Evolutionary conservation across 495 filamentous ascomycete species (phyloP), one percentile per base, ranked within the genome.

Genomic region (Echria macrotheca): DNA sequence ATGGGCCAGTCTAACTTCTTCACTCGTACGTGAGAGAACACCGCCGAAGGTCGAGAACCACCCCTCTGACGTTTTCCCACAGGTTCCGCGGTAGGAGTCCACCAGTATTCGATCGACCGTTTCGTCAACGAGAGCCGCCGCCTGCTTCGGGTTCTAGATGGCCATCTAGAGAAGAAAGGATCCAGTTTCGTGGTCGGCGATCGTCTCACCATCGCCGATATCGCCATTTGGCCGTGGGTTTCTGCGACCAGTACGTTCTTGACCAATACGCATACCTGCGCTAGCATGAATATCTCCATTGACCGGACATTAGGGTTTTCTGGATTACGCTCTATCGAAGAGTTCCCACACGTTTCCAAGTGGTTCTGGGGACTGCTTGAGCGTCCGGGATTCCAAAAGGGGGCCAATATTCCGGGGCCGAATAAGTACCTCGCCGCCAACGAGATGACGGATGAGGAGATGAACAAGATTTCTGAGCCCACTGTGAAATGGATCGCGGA

Each of bases 1-100:
- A 90, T 95, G 64, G 89, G 85, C 45, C 72, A 96, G 65, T 81
- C 89, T 5, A 94, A 95, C 69, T 91, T 96, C 65, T 96, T 96
- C 69, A 68, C 61, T 23, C 82, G 88, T n/a, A n/a, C n/a, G n/a
- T n/a, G n/a, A n/a, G n/a, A n/a, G n/a, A n/a, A n/a, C n/a, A n/a
- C n/a, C n/a, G n/a, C n/a, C n/a, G n/a, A n/a, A n/a, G n/a, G n/a
- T n/a, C n/a, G n/a, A n/a, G n/a, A n/a, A n/a, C n/a, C n/a, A n/a
- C n/a, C n/a, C n/a, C n/a, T n/a, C n/a, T n/a, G n/a, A n/a, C n/a
- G n/a, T n/a, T n/a, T n/a, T n/a, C n/a, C n/a, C n/a, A n/a, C n/a
- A n/a, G n/a, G n/a, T 32, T 95, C 91, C 57, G 89, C 90, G 6
- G 87, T 90, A 3, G 87, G 91, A 64, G 84, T 78, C 63, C 89